phyloP scores from a whole-genome alignment of 139 green algal species.

The Gonium pectorale region DNA sequence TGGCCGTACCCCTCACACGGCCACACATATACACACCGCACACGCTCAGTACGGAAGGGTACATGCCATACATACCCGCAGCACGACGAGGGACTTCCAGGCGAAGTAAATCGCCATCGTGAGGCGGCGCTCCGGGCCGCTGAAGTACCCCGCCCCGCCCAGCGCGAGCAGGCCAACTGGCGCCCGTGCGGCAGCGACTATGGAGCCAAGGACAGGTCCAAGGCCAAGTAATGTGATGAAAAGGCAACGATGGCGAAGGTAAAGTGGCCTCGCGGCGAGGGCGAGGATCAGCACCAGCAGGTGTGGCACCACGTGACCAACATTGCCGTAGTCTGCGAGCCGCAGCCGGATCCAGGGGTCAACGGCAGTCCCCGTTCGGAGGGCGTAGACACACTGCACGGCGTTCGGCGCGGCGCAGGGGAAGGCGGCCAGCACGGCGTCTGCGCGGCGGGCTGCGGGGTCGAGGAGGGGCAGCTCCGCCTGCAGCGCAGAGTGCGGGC shows the following conservation, averaged over 20 bases:
- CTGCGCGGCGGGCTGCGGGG: background rate
- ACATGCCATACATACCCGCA: background rate
- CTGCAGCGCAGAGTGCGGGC: no score
- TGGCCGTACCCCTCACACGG: no score
- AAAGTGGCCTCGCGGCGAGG: background rate
- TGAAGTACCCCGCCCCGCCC: background rate
- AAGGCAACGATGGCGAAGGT: background rate
- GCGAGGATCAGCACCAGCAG: background rate
- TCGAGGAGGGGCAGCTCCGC: conserved; percentile 1
- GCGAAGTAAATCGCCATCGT: background rate
- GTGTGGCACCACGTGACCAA: background rate
- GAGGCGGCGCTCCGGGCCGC: background rate
- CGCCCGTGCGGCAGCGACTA: background rate
- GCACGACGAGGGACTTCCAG: background rate
- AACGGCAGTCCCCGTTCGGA: background rate
- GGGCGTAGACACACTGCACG: background rate
- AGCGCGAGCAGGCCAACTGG: background rate
- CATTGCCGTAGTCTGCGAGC: background rate
- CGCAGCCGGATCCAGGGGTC: background rate
- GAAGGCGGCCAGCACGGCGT: background rate
- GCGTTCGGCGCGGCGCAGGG: background rate
- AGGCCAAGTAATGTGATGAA: background rate
- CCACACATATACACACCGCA: no score
- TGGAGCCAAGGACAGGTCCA: background rate
- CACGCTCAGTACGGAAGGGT: no score